Evolutionary conservation across 306 rosid genomes (phyloP), one percentile per base, ranked within the genome.

Genomic region (Aeschynomene evenia): DNA sequence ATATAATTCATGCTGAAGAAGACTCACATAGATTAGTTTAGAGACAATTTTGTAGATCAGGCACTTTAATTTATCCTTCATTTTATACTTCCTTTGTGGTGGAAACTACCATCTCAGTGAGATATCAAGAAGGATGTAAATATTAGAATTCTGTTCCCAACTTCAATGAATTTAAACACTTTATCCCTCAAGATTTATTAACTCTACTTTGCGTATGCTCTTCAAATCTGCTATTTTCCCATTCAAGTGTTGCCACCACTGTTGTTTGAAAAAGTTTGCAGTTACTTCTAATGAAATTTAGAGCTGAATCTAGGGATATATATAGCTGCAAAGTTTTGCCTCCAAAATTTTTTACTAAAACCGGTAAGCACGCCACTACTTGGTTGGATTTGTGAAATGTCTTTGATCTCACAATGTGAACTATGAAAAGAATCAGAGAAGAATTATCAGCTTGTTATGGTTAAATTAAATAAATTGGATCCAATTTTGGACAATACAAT

Each of bases 11-110:
- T 1, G 0, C 29, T 6, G 2, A 2, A 7, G 34, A 13, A 49
- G 29, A 13, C 43, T 55, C 21, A 63, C 52, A 65, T 64, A 48
- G 40, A 56, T 18, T 61, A 79, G 56, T 42, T 7, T 19, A 71
- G 52, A 11, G 39, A 78, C 49, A 54, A 43, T 16, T 63, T 59
- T 58, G 56, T 68, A 60, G 3, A 31, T 16, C 14, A 45, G n/a
- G 10, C 12, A 62, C 6, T 61, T 62, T 34, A 33, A 13, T 62
- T 45, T 10, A n/a, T n/a, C n/a, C n/a, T 24, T 18, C 14, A 33
- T 46, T 46, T 48, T 55, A 55, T 24, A 9, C 37, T 36, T 37
- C 46, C 6, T 73, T 36, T 22, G 64, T 12, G 19, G 7, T 43
- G 58, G 49, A 37, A 53, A 9, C 31, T 18, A 1, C 9, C 39